phyloP scores from a whole-genome alignment of 2,329 filamentous ascomycete genomes.

The Bimuria novae-zelandiae region DNA sequence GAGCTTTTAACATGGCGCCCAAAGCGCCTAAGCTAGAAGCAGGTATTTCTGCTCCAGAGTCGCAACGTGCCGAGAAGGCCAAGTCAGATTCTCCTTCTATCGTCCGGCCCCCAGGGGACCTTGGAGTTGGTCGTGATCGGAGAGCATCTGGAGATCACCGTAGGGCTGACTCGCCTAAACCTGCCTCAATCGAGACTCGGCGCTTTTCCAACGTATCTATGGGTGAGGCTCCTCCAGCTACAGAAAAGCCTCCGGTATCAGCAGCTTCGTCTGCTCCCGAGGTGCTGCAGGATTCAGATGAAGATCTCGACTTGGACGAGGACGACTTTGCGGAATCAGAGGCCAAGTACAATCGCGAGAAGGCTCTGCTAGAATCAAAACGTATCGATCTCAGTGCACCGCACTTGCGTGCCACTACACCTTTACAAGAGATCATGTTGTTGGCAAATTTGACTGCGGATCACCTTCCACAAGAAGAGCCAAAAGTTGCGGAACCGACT shows the following conservation, averaged over 20 bases:
- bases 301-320: constrained; percentile 53
- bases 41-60: constrained; percentile 22
- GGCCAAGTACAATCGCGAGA: constrained; percentile 53
- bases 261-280: constrained; percentile 38
- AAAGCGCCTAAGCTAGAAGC: constrained; percentile 42
- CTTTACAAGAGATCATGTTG: constrained; percentile 50
- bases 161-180: constrained; percentile 30
- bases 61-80: constrained; percentile 24
- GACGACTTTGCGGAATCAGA: constrained; percentile 52
- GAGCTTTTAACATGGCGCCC: constrained; percentile 34
- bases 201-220: constrained; percentile 43
- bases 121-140: constrained; percentile 24
- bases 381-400: constrained; percentile 49
- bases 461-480: constrained; percentile 31
- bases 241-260: constrained; percentile 34
- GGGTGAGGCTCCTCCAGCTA: constrained; percentile 37
- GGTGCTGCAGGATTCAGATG: constrained; percentile 49
- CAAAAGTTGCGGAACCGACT: constrained; percentile 16
- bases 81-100: constrained; percentile 31
- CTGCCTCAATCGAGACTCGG: constrained; percentile 33
- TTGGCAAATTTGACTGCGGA: constrained; percentile 45
- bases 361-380: constrained; percentile 50
- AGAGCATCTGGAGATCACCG: constrained; percentile 28
- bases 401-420: constrained; percentile 50
- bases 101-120: constrained; percentile 21